These are phyloP conservation scores for Colletotrichum sidae DNA, from an alignment of 2,329 filamentous ascomycete genomes.

Conservation along the genomic window DNA sequence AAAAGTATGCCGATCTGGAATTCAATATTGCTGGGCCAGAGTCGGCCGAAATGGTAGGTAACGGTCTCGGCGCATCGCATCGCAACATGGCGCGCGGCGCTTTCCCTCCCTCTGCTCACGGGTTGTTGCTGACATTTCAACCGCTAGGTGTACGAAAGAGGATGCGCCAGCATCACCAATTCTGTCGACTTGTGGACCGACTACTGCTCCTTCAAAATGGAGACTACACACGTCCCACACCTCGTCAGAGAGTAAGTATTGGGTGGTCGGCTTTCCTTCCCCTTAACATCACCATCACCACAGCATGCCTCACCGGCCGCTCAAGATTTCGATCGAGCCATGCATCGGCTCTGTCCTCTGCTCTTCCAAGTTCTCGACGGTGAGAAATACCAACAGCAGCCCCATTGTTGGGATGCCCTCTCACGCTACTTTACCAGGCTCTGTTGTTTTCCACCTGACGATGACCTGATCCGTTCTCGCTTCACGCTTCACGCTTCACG, in stretches of 20 bases:
- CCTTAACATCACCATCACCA: constrained; percentile 68
- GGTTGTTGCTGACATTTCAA: constrained; percentile 1
- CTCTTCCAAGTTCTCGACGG: constrained; percentile 62
- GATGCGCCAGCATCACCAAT: constrained; percentile 90
- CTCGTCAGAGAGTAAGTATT: constrained; percentile 99
- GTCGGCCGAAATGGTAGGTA: constrained; percentile 90
- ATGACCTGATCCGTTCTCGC: constrained; percentile 53
- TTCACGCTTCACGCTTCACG: constrained; percentile 59
- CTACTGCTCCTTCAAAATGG: constrained; percentile 97
- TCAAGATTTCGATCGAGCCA: constrained; percentile 53
- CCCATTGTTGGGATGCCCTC: constrained; percentile 70
- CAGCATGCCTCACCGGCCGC: constrained; percentile 53
- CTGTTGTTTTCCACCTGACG: constrained; percentile 59
- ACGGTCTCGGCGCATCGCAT: constrained; percentile 5
- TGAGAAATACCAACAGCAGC: constrained; percentile 78
- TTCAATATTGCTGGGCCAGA: constrained; percentile 97
- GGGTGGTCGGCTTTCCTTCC: constrained; percentile 72
- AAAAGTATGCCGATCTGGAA: constrained; percentile 98
- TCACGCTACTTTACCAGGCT: constrained; percentile 74
- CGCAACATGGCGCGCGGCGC: neutral
- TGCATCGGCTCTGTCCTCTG: constrained; percentile 46
- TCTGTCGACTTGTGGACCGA: constrained; percentile 98
- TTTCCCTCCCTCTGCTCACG: constrained; percentile 23
- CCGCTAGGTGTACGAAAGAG: constrained; percentile 88
- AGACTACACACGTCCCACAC: constrained; percentile 94